Evolutionary conservation across 2,329 filamentous ascomycete genomes (phyloP).

Genomic region (Akanthomyces lecanii): DNA sequence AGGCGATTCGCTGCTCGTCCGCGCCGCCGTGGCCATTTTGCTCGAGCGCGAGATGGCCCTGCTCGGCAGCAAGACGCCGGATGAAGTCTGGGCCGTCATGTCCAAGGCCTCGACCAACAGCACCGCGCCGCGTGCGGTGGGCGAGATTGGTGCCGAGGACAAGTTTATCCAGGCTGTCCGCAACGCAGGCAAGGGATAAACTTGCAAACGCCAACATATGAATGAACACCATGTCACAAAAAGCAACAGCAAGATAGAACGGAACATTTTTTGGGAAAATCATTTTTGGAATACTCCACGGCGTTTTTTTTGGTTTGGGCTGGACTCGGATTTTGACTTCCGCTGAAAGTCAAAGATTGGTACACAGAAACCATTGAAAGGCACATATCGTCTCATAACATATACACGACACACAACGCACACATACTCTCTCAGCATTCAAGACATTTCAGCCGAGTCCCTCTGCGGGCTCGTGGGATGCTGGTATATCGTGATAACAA

Average conservation of each 20-base stretch:
- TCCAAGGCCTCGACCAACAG: slow-evolving; percentile 29
- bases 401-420: background rate
- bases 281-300: slow-evolving; percentile 10
- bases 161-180: slow-evolving; percentile 40
- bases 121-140: slow-evolving; percentile 33
- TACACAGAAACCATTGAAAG: background rate
- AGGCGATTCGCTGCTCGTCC: slow-evolving; percentile 66
- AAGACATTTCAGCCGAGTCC: background rate
- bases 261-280: background rate
- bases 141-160: slow-evolving; percentile 45
- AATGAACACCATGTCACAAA: background rate
- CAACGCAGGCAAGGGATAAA: slow-evolving; percentile 35
- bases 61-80: slow-evolving; percentile 41
- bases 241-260: slow-evolving; percentile 1
- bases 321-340: background rate
- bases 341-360: background rate
- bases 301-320: background rate
- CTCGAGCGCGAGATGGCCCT: slow-evolving; percentile 49
- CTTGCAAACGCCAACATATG: background rate
- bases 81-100: slow-evolving; percentile 40
- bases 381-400: slow-evolving; percentile 5
- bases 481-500: slow-evolving; percentile 3
- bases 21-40: slow-evolving; percentile 67
- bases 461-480: background rate
- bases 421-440: slow-evolving; percentile 6